Conservation (phyloP, 2,329 filamentous ascomycete species). For the Biscogniauxia sp. region DNA sequence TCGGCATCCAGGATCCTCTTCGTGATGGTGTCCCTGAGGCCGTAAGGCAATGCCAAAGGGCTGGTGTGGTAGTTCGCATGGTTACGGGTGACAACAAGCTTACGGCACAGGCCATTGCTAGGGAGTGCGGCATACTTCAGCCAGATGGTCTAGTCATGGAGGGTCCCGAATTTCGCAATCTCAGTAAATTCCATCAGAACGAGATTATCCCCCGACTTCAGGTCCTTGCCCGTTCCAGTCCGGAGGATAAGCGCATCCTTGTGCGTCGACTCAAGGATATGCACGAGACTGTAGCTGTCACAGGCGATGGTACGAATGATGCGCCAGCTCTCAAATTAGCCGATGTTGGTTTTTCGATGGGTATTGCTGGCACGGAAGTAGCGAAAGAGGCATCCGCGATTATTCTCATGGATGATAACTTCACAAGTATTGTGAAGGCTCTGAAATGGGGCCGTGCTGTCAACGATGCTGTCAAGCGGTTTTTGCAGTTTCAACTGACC, state of each 20-base stretch:
- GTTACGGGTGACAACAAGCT: slow-evolving; percentile 81
- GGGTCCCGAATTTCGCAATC: slow-evolving; percentile 73
- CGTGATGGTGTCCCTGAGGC: slow-evolving; percentile 72
- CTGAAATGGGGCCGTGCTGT: slow-evolving; percentile 78
- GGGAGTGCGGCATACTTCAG: slow-evolving; percentile 73
- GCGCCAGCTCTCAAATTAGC: slow-evolving; percentile 77
- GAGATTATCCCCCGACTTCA: slow-evolving; percentile 67
- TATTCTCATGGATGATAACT: slow-evolving; percentile 86
- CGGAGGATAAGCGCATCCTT: slow-evolving; percentile 73
- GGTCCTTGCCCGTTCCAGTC: slow-evolving; percentile 71
- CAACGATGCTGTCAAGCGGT: slow-evolving; percentile 75
- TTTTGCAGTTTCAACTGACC: slow-evolving; percentile 74
- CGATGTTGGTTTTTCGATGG: slow-evolving; percentile 84
- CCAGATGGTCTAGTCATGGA: slow-evolving; percentile 70
- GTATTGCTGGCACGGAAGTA: slow-evolving; percentile 78
- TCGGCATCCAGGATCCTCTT: slow-evolving; percentile 80
- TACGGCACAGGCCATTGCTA: slow-evolving; percentile 75
- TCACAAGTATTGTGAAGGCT: slow-evolving; percentile 81
- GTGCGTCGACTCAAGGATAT: slow-evolving; percentile 69
- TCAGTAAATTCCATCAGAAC: slow-evolving; percentile 63
- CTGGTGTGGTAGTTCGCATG: slow-evolving; percentile 80
- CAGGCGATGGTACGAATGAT: slow-evolving; percentile 82
- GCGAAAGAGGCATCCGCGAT: slow-evolving; percentile 84
- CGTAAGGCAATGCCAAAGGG: slow-evolving; percentile 69
- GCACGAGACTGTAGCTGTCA: slow-evolving; percentile 77